Conservation (phyloP, 2,329 filamentous ascomycete species). For the Aspergillus sp. region DNA sequence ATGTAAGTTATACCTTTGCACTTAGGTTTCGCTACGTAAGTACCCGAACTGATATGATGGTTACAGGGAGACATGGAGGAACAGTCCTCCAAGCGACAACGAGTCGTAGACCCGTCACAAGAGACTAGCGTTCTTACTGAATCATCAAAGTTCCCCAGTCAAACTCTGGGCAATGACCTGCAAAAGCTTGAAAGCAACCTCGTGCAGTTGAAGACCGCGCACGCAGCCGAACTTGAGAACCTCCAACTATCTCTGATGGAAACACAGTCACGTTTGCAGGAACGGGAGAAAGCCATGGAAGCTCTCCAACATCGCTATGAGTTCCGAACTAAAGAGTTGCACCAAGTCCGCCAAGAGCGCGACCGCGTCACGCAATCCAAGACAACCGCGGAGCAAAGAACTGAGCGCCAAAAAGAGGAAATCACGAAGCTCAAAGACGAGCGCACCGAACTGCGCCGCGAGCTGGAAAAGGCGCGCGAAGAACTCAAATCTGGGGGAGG, state of each 20-base stretch:
- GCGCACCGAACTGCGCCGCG: constrained; percentile 26
- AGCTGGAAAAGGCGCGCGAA: constrained; percentile 33
- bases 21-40: neutral
- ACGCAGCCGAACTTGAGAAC: constrained; percentile 23
- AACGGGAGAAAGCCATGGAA: constrained; percentile 27
- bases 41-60: too few relatives aligned
- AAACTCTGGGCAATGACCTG: constrained; percentile 22
- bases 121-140: constrained; percentile 31
- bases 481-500: constrained; percentile 34
- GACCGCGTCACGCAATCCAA: constrained; percentile 25
- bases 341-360: constrained; percentile 30
- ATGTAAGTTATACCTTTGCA: constrained; percentile 17
- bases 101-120: constrained; percentile 25
- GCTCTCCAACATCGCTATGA: constrained; percentile 40
- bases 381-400: constrained; percentile 20
- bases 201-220: constrained; percentile 23
- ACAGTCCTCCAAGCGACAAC: constrained; percentile 30
- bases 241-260: constrained; percentile 22
- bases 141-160: constrained; percentile 23
- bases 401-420: constrained; percentile 31
- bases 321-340: constrained; percentile 29
- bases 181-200: constrained; percentile 22
- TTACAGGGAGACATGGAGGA: constrained; percentile 18
- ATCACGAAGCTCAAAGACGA: constrained; percentile 36
- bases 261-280: constrained; percentile 20